Base-by-base conservation (phyloP, 2,329 filamentous ascomycete genomes). In the Hypocrella siamensis region DNA sequence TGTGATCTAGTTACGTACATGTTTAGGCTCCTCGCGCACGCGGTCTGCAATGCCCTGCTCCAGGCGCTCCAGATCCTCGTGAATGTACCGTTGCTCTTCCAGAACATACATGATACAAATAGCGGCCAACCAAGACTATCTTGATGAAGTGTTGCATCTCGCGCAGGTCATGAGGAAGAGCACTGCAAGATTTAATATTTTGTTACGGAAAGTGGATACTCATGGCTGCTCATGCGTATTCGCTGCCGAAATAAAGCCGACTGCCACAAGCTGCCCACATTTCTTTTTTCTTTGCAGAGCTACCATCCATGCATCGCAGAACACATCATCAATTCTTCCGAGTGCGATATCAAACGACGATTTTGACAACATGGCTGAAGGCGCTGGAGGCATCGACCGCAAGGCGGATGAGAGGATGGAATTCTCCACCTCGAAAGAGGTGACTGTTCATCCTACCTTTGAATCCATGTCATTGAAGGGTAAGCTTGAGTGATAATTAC, bases 351-450 rank as follows among this genome's bases (percentile, higher is more conserved):
- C 22, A 27, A 15, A 11, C 25, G 18, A 17, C 16, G 27, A 26
- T 14, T 26, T 3, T 31, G 33, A 36, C 49, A 81, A 40, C 46
- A 98, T 96, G 90, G 84, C 86, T 41, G 88, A 96, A 58, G 76
- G 70, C 44, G 79, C 53, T 37, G 63, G 61, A 42, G 70, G 69
- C 40, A 75, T 96, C 53, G 88, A 98, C 60, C 79, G 83, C 61
- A 86, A 86, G 63, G 76, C 78, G 42, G 90, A 96, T 57, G 86
- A 93, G 67, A 77, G 83, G 58, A 93, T 96, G 77, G 88, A 96
- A 65, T 96, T 98, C 58, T 80, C 79, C 42, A 98, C 90, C 55
- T 94, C 88, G 41, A 94, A 93, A 63, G 90, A 96, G 68, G 88
- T 96, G 38, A 90, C 81, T 3, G 90, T 90, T 36, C 84, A 88